Evolutionary conservation across 257 asterid genomes (phyloP).

Genomic region (Nicotiana sylvestris): DNA sequence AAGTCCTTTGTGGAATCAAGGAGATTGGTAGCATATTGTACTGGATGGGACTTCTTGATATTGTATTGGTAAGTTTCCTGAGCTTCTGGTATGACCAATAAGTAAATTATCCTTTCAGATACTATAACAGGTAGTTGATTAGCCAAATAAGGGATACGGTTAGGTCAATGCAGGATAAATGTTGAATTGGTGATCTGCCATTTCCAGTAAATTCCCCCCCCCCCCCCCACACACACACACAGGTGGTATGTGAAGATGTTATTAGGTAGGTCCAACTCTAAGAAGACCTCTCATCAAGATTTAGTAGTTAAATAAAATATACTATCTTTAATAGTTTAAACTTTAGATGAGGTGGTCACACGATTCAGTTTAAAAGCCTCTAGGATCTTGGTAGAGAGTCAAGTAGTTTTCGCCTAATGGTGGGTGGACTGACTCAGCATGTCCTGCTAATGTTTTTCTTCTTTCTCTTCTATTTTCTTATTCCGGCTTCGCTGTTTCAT

Average conservation of each 20-base stretch:
- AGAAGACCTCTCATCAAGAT: neutral
- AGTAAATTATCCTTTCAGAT: neutral
- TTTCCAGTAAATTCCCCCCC: no score
- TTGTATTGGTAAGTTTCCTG: conserved; percentile 65
- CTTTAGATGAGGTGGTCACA: neutral
- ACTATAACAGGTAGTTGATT: neutral
- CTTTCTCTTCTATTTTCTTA: neutral
- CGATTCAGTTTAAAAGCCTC: neutral
- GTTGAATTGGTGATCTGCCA: no score
- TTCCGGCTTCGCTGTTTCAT: neutral
- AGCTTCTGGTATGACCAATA: neutral
- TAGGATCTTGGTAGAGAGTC: neutral
- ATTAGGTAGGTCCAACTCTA: neutral
- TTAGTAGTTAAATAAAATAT: no score
- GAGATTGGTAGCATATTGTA: conserved; percentile 91
- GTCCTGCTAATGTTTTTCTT: neutral
- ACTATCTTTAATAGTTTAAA: neutral
- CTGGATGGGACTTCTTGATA: conserved; percentile 98
- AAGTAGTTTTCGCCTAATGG: neutral
- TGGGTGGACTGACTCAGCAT: neutral
- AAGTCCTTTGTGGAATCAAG: conserved; percentile 83
- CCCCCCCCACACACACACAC: no score
- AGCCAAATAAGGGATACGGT: neutral
- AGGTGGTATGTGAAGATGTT: neutral
- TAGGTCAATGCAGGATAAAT: neutral